A percentile compares a stretch with the other conserved stretches of the same genome.
Conservation (phyloP, 1,284 basidiomycete genomes). For the Taiwanofungus camphoratus region DNA sequence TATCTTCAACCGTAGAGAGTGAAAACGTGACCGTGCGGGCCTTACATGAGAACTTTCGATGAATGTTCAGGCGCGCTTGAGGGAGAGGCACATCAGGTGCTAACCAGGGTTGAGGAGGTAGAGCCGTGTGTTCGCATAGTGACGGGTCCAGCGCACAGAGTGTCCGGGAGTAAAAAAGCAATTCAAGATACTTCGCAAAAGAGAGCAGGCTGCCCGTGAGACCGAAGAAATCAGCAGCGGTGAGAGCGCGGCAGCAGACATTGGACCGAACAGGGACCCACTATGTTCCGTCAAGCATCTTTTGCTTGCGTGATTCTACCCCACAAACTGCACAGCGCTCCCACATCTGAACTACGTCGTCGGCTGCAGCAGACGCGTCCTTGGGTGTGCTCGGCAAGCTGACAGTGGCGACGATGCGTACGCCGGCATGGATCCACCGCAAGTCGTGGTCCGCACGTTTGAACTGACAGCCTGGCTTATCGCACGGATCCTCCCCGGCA, state of each 20-base stretch:
- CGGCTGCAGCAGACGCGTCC: constrained; percentile 15
- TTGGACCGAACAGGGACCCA: constrained; percentile 28
- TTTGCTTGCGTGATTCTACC: constrained; percentile 31
- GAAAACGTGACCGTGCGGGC: constrained; percentile 40
- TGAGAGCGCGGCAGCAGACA: background rate
- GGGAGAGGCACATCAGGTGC: constrained; percentile 31
- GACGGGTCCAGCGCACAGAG: constrained; percentile 35
- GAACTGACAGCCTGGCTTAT: constrained; percentile 35
- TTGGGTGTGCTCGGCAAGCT: constrained; percentile 8
- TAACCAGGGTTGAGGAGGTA: constrained; percentile 29
- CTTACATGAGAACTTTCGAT: constrained; percentile 43
- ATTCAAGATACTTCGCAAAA: constrained; percentile 62
- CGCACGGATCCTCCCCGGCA: constrained; percentile 34
- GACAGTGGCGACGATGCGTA: constrained; percentile 36
- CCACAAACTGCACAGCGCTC: constrained; percentile 49
- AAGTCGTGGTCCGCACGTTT: constrained; percentile 40
- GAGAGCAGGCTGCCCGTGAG: constrained; percentile 44
- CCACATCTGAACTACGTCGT: constrained; percentile 43
- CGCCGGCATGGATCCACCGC: constrained; percentile 44
- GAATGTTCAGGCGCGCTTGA: constrained; percentile 36
- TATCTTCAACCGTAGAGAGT: constrained; percentile 41
- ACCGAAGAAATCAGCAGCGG: background rate
- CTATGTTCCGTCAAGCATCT: constrained; percentile 54
- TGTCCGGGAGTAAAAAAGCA: constrained; percentile 53
- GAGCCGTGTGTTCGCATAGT: constrained; percentile 50